phyloP scores from a whole-genome alignment of 192 early-diverging fungal genomes.

The Phycomyces blakesleeanus region DNA sequence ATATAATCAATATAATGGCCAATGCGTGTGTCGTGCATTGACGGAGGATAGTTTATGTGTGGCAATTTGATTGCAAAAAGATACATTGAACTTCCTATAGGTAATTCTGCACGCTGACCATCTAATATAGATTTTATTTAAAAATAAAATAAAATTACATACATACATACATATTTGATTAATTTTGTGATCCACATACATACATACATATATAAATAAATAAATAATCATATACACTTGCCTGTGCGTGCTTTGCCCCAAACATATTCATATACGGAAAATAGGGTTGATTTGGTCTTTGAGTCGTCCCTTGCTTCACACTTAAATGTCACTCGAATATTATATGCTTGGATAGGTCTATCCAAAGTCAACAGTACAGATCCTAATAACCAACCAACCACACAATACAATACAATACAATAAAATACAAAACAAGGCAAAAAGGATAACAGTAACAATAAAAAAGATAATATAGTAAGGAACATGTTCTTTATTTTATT shows the following conservation, averaged over 20 bases:
- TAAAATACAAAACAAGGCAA: too few species aligned
- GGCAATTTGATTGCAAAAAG: conserved; percentile 35
- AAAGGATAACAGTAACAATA: too few species aligned
- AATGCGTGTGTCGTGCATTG: conserved; percentile 11
- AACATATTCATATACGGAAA: conserved; percentile 15
- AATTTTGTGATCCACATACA: background rate
- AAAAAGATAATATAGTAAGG: too few species aligned
- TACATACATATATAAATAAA: background rate
- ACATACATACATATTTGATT: background rate
- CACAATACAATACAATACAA: too few species aligned
- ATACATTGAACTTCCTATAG: conserved; percentile 25
- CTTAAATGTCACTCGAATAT: conserved; percentile 20
- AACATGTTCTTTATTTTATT: too few species aligned
- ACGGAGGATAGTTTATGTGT: conserved; percentile 31
- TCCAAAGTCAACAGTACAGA: conserved; percentile 23
- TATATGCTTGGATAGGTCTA: conserved; percentile 14
- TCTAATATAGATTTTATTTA: background rate
- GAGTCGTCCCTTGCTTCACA: conserved; percentile 17
- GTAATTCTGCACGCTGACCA: conserved; percentile 3
- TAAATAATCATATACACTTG: background rate
- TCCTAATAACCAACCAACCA: too few species aligned
- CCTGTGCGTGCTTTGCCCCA: conserved; percentile 8
- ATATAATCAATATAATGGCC: conserved; percentile 23
- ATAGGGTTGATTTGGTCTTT: conserved; percentile 9
- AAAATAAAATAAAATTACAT: too few species aligned